These are phyloP conservation scores for Xylariaceae sp. DNA, from an alignment of 2,329 filamentous ascomycete species.

Conservation along the genomic window DNA sequence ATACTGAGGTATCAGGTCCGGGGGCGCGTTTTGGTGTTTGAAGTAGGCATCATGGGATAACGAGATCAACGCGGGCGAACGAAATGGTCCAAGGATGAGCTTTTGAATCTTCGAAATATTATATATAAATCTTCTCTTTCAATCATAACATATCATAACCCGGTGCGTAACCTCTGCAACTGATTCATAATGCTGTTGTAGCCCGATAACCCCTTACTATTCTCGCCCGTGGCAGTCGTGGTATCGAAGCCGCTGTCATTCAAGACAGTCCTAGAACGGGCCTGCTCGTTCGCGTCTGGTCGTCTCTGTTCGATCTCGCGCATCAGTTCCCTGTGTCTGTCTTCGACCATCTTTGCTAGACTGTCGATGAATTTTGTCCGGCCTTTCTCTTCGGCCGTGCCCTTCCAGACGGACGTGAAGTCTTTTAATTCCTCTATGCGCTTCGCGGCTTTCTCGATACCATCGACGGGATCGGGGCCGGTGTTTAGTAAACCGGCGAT, in stretches of 20 bases:
- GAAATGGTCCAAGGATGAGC: too few relatives aligned
- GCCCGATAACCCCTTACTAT: conserved; percentile 40
- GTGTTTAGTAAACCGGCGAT: conserved; percentile 60
- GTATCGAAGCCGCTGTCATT: conserved; percentile 24
- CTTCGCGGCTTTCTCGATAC: conserved; percentile 66
- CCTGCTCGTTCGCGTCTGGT: conserved; percentile 29
- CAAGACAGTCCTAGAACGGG: conserved; percentile 32
- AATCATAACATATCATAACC: conserved; percentile 33
- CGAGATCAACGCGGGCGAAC: too few relatives aligned
- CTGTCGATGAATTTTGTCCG: conserved; percentile 75
- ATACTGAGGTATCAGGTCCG: too few relatives aligned
- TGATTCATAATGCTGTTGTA: conserved; percentile 57
- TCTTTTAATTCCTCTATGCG: conserved; percentile 73
- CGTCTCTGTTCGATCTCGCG: conserved; percentile 44
- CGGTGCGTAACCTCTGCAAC: conserved; percentile 54
- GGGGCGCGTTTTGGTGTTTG: too few relatives aligned
- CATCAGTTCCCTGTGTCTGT: conserved; percentile 53
- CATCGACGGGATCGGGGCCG: conserved; percentile 54
- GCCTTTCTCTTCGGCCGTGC: conserved; percentile 91
- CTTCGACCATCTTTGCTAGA: conserved; percentile 77
- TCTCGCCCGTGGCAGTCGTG: conserved; percentile 31
- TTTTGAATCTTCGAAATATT: too few relatives aligned
- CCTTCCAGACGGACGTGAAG: conserved; percentile 80
- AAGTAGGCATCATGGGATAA: too few relatives aligned
- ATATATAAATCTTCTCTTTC: too few relatives aligned